These are phyloP conservation scores for Oryza officinalis DNA, from an alignment of 176 grass and related monocot genomes.

Conservation along the genomic window DNA sequence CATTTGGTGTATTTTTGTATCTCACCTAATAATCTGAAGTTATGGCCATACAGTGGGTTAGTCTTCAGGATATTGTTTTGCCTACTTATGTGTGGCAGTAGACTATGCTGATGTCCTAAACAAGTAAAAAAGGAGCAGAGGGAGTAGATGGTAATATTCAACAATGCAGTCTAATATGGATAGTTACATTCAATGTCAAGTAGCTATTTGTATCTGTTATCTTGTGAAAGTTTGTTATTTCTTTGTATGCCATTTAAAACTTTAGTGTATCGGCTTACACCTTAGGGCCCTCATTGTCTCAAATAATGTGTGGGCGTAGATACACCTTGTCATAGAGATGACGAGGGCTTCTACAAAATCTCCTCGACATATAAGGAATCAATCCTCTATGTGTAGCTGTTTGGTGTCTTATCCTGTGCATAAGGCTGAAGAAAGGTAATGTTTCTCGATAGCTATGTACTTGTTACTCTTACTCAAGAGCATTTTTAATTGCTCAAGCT, in stretches of 20 bases:
- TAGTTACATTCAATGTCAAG: not conserved
- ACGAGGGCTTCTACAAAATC: not conserved
- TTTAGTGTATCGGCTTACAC: not conserved
- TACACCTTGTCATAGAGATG: not conserved
- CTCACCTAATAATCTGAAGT: not conserved
- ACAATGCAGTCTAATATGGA: not conserved
- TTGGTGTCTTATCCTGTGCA: not conserved
- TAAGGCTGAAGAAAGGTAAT: not conserved
- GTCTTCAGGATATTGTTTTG: not conserved
- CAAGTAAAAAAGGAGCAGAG: not conserved
- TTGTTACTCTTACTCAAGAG: not conserved
- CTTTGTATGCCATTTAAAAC: not conserved
- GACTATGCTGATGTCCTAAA: not conserved
- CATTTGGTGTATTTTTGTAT: not conserved
- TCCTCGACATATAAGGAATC: not conserved
- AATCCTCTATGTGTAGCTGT: not conserved
- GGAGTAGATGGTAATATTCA: not conserved
- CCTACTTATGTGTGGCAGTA: not conserved
- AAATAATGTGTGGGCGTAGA: not conserved
- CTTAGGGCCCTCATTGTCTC: not conserved
- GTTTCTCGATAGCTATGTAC: not conserved
- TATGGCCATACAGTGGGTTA: not conserved
- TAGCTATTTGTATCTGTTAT: constrained; percentile 7
- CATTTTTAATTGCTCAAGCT: not conserved
- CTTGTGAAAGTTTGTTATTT: not conserved